These are phyloP conservation scores for Colletotrichum paranaense DNA, from an alignment of 2,329 filamentous ascomycete species.

Conservation along the genomic window DNA sequence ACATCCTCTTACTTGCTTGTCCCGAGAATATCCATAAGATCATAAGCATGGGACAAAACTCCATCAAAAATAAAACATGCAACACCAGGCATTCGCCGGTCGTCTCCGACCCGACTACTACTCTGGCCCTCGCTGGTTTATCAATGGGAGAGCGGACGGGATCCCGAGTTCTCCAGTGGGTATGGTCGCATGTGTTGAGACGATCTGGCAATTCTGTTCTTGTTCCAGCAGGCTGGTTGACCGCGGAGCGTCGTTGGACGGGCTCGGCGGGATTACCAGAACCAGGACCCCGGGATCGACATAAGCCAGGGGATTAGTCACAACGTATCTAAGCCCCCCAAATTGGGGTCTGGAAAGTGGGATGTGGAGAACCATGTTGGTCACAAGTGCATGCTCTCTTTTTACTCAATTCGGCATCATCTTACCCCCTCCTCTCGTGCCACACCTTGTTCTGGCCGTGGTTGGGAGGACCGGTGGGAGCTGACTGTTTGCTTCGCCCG, in stretches of 20 bases:
- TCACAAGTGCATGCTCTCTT: neutral
- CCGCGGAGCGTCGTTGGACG: neutral
- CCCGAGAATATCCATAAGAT: neutral
- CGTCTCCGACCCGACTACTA: neutral
- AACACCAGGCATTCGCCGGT: neutral
- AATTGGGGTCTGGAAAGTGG: neutral
- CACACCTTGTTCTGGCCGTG: too few species aligned
- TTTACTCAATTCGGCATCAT: neutral
- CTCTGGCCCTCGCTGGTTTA: neutral
- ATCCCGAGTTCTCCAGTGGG: neutral
- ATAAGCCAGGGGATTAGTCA: neutral
- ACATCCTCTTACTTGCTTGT: too few species aligned
- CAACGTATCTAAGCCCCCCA: too few species aligned
- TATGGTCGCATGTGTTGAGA: neutral
- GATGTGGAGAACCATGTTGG: neutral
- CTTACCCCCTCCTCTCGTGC: neutral
- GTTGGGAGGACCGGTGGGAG: too few species aligned
- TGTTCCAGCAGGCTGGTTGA: too few species aligned
- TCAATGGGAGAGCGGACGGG: neutral
- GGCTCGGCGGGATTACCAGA: neutral
- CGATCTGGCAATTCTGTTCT: too few species aligned
- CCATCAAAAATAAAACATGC: neutral
- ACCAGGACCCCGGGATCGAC: neutral
- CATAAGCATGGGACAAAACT: neutral
- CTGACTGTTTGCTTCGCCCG: too few species aligned